Evolutionary conservation across 2,329 filamentous ascomycete genomes (phyloP).

Genomic region (Pseudocercospora fijiensis): DNA sequence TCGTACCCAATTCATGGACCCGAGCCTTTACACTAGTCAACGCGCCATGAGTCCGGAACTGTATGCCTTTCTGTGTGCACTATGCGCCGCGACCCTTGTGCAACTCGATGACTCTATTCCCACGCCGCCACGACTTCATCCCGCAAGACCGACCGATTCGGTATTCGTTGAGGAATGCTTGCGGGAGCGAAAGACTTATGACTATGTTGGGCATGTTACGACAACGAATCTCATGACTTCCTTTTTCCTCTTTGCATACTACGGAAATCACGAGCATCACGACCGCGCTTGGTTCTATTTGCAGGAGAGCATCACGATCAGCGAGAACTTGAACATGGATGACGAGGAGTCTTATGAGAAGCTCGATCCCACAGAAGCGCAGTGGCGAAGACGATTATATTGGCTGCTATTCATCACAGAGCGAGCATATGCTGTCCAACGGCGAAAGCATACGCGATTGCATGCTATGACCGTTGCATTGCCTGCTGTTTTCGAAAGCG

Average conservation of each 20-base stretch:
- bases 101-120: conserved; percentile 38
- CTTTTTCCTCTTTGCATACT: conserved; percentile 40
- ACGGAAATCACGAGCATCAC: conserved; percentile 38
- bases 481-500: conserved; percentile 37
- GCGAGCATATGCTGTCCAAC: conserved; percentile 40
- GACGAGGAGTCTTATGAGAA: conserved; percentile 37
- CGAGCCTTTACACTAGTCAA: conserved; percentile 29
- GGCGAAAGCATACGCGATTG: conserved; percentile 37
- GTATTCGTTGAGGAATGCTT: conserved; percentile 39
- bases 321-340: conserved; percentile 38
- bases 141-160: conserved; percentile 31
- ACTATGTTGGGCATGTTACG: conserved; percentile 35
- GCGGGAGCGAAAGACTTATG: conserved; percentile 34
- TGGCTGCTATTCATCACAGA: conserved; percentile 64
- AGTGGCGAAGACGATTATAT: conserved; percentile 39
- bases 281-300: conserved; percentile 39
- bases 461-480: conserved; percentile 33
- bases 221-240: conserved; percentile 38
- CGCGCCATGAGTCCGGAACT: conserved; percentile 30
- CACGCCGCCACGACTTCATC: conserved; percentile 31
- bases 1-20: conserved; percentile 33
- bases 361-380: conserved; percentile 35
- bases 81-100: conserved; percentile 38
- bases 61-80: conserved; percentile 37
- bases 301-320: conserved; percentile 39